Evolutionary conservation across 2,329 filamentous ascomycete species (phyloP).

Genomic region (Zasmidium angulare): DNA sequence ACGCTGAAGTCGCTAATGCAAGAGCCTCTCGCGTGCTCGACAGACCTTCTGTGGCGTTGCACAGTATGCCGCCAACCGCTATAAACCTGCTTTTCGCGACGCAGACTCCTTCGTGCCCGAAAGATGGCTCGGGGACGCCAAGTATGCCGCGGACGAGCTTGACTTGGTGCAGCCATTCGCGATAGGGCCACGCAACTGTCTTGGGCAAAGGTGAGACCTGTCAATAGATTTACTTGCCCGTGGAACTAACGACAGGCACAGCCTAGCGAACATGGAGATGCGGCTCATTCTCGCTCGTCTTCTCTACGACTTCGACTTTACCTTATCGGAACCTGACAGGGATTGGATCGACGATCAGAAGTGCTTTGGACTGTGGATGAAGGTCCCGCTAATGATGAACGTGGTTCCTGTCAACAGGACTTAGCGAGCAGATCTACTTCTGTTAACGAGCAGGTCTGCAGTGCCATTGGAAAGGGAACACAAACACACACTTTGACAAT

Average conservation of each 20-base stretch:
- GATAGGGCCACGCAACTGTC: conserved; percentile 35
- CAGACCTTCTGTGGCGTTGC: not conserved
- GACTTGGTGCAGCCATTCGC: conserved; percentile 25
- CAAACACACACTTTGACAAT: too few relatives aligned
- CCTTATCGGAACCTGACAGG: conserved; percentile 30
- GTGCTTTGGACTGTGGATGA: conserved; percentile 39
- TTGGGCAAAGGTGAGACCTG: conserved; percentile 27
- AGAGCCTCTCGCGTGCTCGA: not conserved
- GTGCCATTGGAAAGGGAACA: too few relatives aligned
- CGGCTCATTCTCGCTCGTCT: conserved; percentile 40
- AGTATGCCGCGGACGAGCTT: conserved; percentile 20
- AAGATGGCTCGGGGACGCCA: conserved; percentile 38
- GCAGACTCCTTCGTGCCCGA: conserved; percentile 32
- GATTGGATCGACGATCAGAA: conserved; percentile 41
- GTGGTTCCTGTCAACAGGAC: not conserved
- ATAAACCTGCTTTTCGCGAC: conserved; percentile 23
- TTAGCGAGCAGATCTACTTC: not conserved
- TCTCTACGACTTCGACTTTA: conserved; percentile 40
- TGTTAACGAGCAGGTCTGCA: not conserved
- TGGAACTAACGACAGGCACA: not conserved
- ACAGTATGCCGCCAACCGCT: conserved; percentile 20
- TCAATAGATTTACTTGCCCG: not conserved
- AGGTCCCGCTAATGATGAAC: conserved; percentile 25
- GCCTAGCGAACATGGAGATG: conserved; percentile 40
- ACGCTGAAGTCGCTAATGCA: not conserved